Evolutionary conservation across 768 basidiomycete genomes (phyloP).

Genomic region (Hericium coralloides): DNA sequence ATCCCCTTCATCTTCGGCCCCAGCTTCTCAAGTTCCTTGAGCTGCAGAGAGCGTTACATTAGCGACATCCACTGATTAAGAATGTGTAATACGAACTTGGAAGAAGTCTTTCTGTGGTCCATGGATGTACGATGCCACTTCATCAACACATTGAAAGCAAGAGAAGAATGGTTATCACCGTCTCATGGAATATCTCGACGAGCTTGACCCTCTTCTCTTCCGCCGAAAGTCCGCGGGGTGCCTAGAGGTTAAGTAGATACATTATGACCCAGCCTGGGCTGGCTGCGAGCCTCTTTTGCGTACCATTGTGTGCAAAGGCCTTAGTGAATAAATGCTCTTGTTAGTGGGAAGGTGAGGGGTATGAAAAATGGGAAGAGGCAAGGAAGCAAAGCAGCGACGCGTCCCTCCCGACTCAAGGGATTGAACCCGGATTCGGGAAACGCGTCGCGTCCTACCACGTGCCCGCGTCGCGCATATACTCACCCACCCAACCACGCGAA

Average conservation of each 20-base stretch:
- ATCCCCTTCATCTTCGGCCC: slow-evolving; percentile 88
- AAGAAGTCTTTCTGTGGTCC: slow-evolving; percentile 69
- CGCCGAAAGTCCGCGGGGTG: slow-evolving; percentile 55
- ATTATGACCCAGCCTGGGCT: too few species aligned
- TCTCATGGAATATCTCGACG: slow-evolving; percentile 90
- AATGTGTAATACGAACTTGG: slow-evolving; percentile 32
- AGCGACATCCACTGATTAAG: neutral
- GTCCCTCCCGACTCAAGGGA: too few species aligned
- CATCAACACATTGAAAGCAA: neutral
- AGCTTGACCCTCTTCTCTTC: slow-evolving; percentile 89
- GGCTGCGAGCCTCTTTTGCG: too few species aligned
- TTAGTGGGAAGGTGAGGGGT: too few species aligned
- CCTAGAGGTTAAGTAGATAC: neutral
- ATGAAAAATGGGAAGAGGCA: too few species aligned
- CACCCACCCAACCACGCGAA: too few species aligned
- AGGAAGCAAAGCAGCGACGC: too few species aligned
- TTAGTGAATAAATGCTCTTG: too few species aligned
- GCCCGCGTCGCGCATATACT: too few species aligned
- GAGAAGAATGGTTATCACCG: slow-evolving; percentile 32
- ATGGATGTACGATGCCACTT: neutral
- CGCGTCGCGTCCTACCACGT: too few species aligned
- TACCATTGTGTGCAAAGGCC: too few species aligned
- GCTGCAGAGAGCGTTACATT: slow-evolving; percentile 26
- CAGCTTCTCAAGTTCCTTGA: slow-evolving; percentile 90
- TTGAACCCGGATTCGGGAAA: too few species aligned